Evolutionary conservation across 495 filamentous ascomycete genomes (phyloP).

Genomic region (Penicillium cataractarum): DNA sequence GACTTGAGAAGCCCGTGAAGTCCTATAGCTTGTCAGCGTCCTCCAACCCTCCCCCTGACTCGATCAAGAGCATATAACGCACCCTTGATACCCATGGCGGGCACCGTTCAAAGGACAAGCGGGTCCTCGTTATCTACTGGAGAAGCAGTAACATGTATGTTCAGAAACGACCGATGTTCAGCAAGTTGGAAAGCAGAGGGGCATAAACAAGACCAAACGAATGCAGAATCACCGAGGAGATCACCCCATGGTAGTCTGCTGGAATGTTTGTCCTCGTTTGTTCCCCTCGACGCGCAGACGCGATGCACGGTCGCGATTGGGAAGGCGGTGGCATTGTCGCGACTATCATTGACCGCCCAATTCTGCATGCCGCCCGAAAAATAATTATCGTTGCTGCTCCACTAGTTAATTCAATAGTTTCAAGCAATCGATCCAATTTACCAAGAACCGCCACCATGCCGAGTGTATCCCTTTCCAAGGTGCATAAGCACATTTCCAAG

Average conservation of each 20-base stretch:
- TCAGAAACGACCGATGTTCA: slow-evolving; percentile 8
- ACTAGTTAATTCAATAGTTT: slow-evolving; percentile 1
- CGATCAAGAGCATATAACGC: slow-evolving; percentile 14
- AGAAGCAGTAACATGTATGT: slow-evolving; percentile 25
- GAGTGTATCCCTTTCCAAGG: slow-evolving; percentile 67
- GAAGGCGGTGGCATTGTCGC: slow-evolving; percentile 27
- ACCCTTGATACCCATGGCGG: slow-evolving; percentile 75
- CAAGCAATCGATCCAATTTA: not conserved
- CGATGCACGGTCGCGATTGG: slow-evolving; percentile 24
- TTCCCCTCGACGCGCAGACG: slow-evolving; percentile 34
- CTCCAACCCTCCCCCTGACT: slow-evolving; percentile 5
- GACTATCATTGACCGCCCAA: slow-evolving; percentile 31
- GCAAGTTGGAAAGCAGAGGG: slow-evolving; percentile 9
- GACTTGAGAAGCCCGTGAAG: slow-evolving; percentile 92
- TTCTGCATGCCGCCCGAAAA: slow-evolving; percentile 28
- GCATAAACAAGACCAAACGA: slow-evolving; percentile 6
- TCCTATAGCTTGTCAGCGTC: slow-evolving; percentile 53
- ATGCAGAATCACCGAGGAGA: slow-evolving; percentile 25
- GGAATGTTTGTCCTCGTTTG: slow-evolving; percentile 37
- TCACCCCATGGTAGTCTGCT: slow-evolving; percentile 26
- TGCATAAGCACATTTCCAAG: slow-evolving; percentile 82
- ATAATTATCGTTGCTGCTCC: slow-evolving; percentile 24
- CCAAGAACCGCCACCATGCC: slow-evolving; percentile 58
- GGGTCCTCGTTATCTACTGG: slow-evolving; percentile 37
- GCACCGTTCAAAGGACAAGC: slow-evolving; percentile 35